Base-by-base conservation (phyloP, 345 rosid genomes). In the Camelina laxa region DNA sequence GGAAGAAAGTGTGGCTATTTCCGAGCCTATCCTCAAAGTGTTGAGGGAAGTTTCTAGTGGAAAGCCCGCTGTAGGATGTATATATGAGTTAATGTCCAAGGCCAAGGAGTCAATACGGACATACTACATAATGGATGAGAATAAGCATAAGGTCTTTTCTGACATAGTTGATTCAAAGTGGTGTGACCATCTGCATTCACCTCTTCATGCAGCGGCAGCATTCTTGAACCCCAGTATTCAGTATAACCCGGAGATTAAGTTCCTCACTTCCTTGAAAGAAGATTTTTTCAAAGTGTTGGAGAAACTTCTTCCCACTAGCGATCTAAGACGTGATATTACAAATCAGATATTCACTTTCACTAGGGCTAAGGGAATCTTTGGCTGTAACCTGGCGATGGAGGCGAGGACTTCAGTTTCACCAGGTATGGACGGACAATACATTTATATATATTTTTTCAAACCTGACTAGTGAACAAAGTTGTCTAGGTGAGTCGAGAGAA, bases 261-360 rank as follows among this genome's bases (percentile, higher is more conserved):
- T 87, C 78, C 84, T 88, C 57, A 82, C 80, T 38, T 82, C 87
- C 15, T 83, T 92, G 70, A 92, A 92, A 70, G 97, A 89, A 75
- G 94, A 89, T 50, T 88, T 92, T 75, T 90, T 81, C 79, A 88
- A 88, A 60, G 96, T 90, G 50, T 76, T 92, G 27, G 96, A 92
- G 87, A 90, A 88, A 80, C 79, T 90, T 51, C 93, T 92, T 60
- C 97, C 96, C 38, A 87, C 96, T 13, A 93, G 96, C n/a, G 96
- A 92, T 53, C 74, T 87, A 77, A 85, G 97, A 66, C 94, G 89
- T 12, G 96, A 90, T 72, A 84, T 92, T 72, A 85, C 92, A 69
- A 90, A 82, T 80, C 91, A 92, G 77, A 92, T 90, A 56, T 74
- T 86, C 62, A 85, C 83, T 30, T 92, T 90, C 67, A 82, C 91